phyloP scores from a whole-genome alignment of 805 yeast genomes.

The Candida insectorum region DNA sequence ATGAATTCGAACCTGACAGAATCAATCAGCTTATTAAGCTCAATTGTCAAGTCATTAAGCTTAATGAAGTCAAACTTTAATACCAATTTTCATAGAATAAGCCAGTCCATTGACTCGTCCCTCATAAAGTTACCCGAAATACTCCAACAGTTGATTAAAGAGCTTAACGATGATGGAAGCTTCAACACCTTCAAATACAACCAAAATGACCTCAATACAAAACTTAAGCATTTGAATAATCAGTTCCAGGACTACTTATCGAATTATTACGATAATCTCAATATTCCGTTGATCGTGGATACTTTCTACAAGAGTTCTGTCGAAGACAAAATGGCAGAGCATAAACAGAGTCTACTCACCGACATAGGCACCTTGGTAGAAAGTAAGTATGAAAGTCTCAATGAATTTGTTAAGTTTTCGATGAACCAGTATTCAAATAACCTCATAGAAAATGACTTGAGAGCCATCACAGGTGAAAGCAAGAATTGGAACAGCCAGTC shows the following conservation, averaged over 20 bases:
- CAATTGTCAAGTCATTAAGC: conserved; percentile 5
- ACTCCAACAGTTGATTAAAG: conserved; percentile 7
- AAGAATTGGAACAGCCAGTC: conserved; percentile 12
- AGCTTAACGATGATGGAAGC: conserved; percentile 10
- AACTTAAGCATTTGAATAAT: conserved; percentile 6
- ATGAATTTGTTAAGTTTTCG: conserved; percentile 3
- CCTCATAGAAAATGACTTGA: conserved; percentile 6
- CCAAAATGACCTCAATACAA: conserved; percentile 7
- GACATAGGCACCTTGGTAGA: conserved; percentile 1
- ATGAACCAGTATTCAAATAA: conserved; percentile 4
- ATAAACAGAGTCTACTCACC: background rate
- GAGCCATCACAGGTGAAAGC: conserved; percentile 7
- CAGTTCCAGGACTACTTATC: conserved; percentile 10
- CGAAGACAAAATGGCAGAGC: conserved; percentile 1
- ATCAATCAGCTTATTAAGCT: conserved; percentile 1
- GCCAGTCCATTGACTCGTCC: conserved; percentile 7
- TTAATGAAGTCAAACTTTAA: conserved; percentile 9
- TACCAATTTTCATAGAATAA: conserved; percentile 5
- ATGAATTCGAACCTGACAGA: conserved; percentile 2
- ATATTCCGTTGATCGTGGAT: conserved; percentile 6
- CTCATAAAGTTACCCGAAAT: conserved; percentile 9
- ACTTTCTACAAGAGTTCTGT: conserved; percentile 2
- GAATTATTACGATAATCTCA: conserved; percentile 4
- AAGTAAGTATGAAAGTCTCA: conserved; percentile 1
- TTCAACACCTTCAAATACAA: conserved; percentile 8